Evolutionary conservation across 345 rosid genomes (phyloP).

Genomic region (Eucalyptus pumila): DNA sequence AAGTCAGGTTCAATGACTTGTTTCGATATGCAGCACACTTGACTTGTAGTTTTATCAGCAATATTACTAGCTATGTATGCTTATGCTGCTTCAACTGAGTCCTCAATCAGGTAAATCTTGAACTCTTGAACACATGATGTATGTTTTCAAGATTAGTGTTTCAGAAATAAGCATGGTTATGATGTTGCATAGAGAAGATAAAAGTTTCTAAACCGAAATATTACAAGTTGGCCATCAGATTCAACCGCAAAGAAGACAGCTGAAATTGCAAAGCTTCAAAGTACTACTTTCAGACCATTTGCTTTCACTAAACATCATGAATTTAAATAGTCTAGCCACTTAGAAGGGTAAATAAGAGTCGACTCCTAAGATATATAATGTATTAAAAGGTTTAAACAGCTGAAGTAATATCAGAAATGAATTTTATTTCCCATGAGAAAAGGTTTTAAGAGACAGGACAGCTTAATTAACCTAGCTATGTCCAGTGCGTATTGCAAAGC

Average conservation of each 20-base stretch:
- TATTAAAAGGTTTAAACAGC: neutral
- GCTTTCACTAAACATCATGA: neutral
- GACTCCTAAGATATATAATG: neutral
- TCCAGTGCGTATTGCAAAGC: conserved; percentile 47
- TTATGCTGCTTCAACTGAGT: neutral
- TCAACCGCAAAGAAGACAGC: neutral
- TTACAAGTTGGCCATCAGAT: neutral
- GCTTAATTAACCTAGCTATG: conserved; percentile 27
- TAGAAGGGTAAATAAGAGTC: neutral
- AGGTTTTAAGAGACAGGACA: neutral
- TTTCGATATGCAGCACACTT: neutral
- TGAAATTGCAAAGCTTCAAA: neutral
- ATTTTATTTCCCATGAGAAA: neutral
- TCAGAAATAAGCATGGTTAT: neutral
- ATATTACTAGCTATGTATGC: neutral
- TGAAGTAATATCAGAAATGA: neutral
- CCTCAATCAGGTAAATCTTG: neutral
- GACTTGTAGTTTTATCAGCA: neutral
- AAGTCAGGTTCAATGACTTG: neutral
- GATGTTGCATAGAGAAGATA: neutral
- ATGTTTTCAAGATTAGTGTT: neutral
- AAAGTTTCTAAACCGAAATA: neutral
- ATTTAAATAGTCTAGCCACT: neutral
- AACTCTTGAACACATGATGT: neutral
- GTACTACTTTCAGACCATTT: neutral